Evolutionary conservation across 2,329 filamentous ascomycete genomes (phyloP).

Genomic region (Ophiostoma montium): DNA sequence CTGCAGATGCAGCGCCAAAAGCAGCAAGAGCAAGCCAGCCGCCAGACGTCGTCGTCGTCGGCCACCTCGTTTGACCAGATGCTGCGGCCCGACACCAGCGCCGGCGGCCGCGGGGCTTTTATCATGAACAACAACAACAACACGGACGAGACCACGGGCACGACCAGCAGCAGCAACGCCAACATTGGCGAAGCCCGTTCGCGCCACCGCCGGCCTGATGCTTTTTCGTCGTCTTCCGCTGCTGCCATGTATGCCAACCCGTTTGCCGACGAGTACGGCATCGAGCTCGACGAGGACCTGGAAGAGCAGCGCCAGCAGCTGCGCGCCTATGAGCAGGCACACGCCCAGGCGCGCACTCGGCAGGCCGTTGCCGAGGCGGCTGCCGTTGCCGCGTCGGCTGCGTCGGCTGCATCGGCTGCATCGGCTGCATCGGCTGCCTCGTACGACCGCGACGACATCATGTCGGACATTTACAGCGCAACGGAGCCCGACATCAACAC

Average conservation of each 20-base stretch:
- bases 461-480: slow-evolving; percentile 32
- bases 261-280: slow-evolving; percentile 42
- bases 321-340: not conserved
- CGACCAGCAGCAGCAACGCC: not conserved
- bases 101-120: slow-evolving; percentile 39
- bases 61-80: slow-evolving; percentile 45
- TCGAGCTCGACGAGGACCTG: slow-evolving; percentile 26
- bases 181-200: slow-evolving; percentile 29
- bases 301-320: not conserved
- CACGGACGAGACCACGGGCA: slow-evolving; percentile 14
- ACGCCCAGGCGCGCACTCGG: too few relatives aligned
- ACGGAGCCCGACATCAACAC: slow-evolving; percentile 24
- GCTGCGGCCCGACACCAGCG: slow-evolving; percentile 33
- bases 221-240: slow-evolving; percentile 15
- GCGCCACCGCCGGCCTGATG: slow-evolving; percentile 34
- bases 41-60: slow-evolving; percentile 6
- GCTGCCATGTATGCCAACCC: slow-evolving; percentile 37
- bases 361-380: too few relatives aligned
- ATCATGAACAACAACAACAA: slow-evolving; percentile 45
- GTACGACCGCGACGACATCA: slow-evolving; percentile 31
- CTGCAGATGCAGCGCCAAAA: slow-evolving; percentile 33
- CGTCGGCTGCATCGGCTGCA: not conserved
- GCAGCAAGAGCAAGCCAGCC: slow-evolving; percentile 14
- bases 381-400: too few relatives aligned
- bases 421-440: slow-evolving; percentile 23